Percentiles rank a stretch among this genome's conserved stretches.
Evolutionary conservation across 768 basidiomycete species (phyloP).

Genomic region (Leccinum longicurvipes): DNA sequence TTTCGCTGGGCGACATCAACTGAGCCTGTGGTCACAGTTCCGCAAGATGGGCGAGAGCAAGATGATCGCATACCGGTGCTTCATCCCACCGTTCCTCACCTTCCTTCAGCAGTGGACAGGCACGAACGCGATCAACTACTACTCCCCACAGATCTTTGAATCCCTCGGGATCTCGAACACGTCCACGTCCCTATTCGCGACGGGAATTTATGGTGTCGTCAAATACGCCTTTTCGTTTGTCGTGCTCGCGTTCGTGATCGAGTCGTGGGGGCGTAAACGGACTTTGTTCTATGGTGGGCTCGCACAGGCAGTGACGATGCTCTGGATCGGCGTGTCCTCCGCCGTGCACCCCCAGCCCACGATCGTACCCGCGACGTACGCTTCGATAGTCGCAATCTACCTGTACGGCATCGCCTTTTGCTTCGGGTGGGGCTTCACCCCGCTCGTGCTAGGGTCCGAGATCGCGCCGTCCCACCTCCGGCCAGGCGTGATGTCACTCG

Average conservation of each 20-base stretch:
- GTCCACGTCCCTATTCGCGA: slow-evolving; percentile 35
- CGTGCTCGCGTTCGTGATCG: slow-evolving; percentile 37
- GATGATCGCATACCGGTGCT: slow-evolving; percentile 28
- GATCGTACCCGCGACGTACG: slow-evolving; percentile 31
- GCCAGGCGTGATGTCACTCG: slow-evolving; percentile 30
- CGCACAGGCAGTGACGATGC: slow-evolving; percentile 35
- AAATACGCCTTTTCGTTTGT: slow-evolving; percentile 33
- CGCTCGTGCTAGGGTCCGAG: slow-evolving; percentile 35
- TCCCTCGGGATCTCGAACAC: slow-evolving; percentile 33
- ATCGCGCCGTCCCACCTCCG: slow-evolving; percentile 37
- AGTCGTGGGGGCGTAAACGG: slow-evolving; percentile 38
- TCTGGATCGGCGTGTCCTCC: slow-evolving; percentile 34
- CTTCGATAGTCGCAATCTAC: slow-evolving; percentile 36
- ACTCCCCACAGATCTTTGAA: slow-evolving; percentile 36
- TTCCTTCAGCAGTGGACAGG: slow-evolving; percentile 41
- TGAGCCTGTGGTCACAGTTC: slow-evolving; percentile 27
- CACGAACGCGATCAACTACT: slow-evolving; percentile 42
- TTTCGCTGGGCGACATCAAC: slow-evolving; percentile 30
- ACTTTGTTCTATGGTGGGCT: slow-evolving; percentile 36
- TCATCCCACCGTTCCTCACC: slow-evolving; percentile 33
- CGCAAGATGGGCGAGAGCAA: slow-evolving; percentile 33
- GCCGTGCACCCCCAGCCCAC: slow-evolving; percentile 27
- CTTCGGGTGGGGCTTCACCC: slow-evolving; percentile 33
- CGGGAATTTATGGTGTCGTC: slow-evolving; percentile 41
- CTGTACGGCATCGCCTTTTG: slow-evolving; percentile 36